phyloP scores from a whole-genome alignment of 1,284 basidiomycete genomes.

The Amylostereum areolatum region DNA sequence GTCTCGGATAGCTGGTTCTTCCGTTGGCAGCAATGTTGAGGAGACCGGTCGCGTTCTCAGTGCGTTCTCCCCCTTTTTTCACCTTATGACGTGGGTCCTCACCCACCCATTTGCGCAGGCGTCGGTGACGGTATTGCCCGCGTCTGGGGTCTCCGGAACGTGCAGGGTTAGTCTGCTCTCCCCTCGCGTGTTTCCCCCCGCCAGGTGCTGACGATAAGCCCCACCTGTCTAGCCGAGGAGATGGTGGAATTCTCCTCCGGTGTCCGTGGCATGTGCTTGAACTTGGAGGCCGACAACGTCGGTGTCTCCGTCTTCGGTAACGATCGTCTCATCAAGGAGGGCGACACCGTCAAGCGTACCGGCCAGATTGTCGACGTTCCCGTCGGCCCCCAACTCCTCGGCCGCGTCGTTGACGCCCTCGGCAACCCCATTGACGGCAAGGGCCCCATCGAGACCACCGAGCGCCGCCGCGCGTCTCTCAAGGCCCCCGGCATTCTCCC shows the following conservation, averaged over 20 bases:
- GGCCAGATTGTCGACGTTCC: slow-evolving; percentile 99
- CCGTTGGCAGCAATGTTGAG: slow-evolving; percentile 90
- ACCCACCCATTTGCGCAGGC: slow-evolving; percentile 43
- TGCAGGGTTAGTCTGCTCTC: slow-evolving; percentile 67
- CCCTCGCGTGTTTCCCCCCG: slow-evolving; percentile 9
- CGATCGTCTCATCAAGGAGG: slow-evolving; percentile 99
- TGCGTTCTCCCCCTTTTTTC: slow-evolving; percentile 35
- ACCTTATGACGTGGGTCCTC: slow-evolving; percentile 1
- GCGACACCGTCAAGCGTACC: slow-evolving; percentile 99
- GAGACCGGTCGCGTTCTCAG: slow-evolving; percentile 98
- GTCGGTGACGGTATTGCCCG: slow-evolving; percentile 99
- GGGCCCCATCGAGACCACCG: slow-evolving; percentile 89
- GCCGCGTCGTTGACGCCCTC: slow-evolving; percentile 98
- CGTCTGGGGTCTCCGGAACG: slow-evolving; percentile 91
- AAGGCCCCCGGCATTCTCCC: slow-evolving; percentile 99
- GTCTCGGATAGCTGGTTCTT: slow-evolving; percentile 92
- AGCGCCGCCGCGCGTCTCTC: slow-evolving; percentile 94
- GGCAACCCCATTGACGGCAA: slow-evolving; percentile 99
- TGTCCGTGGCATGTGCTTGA: slow-evolving; percentile 97
- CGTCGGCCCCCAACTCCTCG: slow-evolving; percentile 92
- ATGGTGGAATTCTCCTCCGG: slow-evolving; percentile 99
- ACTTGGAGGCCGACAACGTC: slow-evolving; percentile 99
- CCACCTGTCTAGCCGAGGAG: slow-evolving; percentile 77
- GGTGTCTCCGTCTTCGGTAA: slow-evolving; percentile 99
- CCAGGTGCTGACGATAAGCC: background rate